These are phyloP conservation scores for Coniochaeta pulveracea DNA, from an alignment of 2,329 filamentous ascomycete species.

Conservation along the genomic window DNA sequence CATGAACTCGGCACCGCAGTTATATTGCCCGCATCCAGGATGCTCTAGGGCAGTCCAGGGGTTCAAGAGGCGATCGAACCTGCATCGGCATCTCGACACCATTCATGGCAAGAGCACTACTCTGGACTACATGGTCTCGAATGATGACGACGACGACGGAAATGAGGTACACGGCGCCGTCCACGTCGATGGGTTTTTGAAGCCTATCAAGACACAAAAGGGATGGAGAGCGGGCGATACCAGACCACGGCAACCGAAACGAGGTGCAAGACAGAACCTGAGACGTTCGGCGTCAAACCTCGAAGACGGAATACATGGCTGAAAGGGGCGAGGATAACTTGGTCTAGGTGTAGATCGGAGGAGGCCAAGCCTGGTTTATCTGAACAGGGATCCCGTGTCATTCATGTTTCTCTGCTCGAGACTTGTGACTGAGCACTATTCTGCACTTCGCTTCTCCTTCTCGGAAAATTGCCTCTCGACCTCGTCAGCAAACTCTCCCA, in stretches of 20 bases:
- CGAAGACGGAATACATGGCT: too few species aligned
- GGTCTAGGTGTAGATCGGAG: too few species aligned
- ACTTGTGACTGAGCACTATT: too few species aligned
- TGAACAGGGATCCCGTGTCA: too few species aligned
- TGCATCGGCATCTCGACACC: constrained; percentile 30
- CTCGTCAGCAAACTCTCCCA: constrained; percentile 27
- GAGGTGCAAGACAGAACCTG: too few species aligned
- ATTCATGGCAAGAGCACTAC: constrained; percentile 26
- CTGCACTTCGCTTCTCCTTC: too few species aligned
- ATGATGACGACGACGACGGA: constrained; percentile 27
- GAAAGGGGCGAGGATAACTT: too few species aligned
- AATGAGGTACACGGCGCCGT: constrained; percentile 50
- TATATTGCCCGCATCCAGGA: constrained; percentile 15
- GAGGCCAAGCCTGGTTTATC: too few species aligned
- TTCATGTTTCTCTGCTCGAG: too few species aligned
- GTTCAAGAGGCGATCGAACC: constrained; percentile 21
- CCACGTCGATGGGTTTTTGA: constrained; percentile 57
- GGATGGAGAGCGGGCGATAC: constrained; percentile 28
- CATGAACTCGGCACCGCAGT: not conserved
- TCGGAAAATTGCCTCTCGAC: constrained; percentile 24
- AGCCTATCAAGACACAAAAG: constrained; percentile 34
- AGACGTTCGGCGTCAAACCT: too few species aligned
- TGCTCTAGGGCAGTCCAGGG: constrained; percentile 22
- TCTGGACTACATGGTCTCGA: constrained; percentile 13
- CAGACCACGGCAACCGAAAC: too few species aligned